These are phyloP conservation scores for Xerocomus potaroensis DNA, from an alignment of 768 basidiomycete species.

Conservation along the genomic window DNA sequence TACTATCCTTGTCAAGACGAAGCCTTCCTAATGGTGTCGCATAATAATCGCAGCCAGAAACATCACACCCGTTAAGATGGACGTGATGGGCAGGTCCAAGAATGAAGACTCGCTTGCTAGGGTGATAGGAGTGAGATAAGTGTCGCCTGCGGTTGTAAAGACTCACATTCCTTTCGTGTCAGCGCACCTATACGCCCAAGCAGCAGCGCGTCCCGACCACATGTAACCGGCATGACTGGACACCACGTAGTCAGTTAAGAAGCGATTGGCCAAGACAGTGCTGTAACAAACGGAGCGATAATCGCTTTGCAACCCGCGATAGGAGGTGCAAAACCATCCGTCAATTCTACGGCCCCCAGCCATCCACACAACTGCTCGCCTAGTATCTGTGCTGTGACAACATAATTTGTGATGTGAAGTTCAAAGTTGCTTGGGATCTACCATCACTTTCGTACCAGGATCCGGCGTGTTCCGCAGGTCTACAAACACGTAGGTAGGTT, in stretches of 20 bases:
- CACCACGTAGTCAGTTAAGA: constrained; percentile 7
- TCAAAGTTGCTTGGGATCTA: constrained; percentile 28
- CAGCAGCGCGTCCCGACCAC: constrained; percentile 91
- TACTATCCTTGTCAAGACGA: constrained; percentile 75
- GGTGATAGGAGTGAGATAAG: constrained; percentile 7
- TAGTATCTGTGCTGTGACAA: constrained; percentile 49
- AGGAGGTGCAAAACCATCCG: constrained; percentile 55
- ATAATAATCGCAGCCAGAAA: constrained; percentile 75
- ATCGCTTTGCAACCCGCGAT: constrained; percentile 76
- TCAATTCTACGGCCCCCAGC: constrained; percentile 54
- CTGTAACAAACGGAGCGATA: constrained; percentile 80
- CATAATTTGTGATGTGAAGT: constrained; percentile 11
- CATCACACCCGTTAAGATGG: constrained; percentile 81
- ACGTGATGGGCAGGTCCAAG: constrained; percentile 95
- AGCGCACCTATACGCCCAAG: constrained; percentile 93
- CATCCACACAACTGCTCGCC: constrained; percentile 58
- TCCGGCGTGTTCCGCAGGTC: constrained; percentile 79
- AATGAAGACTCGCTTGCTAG: constrained; percentile 87
- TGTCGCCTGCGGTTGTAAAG: not conserved
- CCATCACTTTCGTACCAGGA: constrained; percentile 84
- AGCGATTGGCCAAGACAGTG: not conserved
- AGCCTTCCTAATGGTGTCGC: constrained; percentile 83
- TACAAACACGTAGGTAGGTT: constrained; percentile 13
- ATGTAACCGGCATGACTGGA: constrained; percentile 91
- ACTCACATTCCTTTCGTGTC: constrained; percentile 78